These are phyloP conservation scores for Lentinula sp. DNA, from an alignment of 768 basidiomycete genomes.

Conservation along the genomic window DNA sequence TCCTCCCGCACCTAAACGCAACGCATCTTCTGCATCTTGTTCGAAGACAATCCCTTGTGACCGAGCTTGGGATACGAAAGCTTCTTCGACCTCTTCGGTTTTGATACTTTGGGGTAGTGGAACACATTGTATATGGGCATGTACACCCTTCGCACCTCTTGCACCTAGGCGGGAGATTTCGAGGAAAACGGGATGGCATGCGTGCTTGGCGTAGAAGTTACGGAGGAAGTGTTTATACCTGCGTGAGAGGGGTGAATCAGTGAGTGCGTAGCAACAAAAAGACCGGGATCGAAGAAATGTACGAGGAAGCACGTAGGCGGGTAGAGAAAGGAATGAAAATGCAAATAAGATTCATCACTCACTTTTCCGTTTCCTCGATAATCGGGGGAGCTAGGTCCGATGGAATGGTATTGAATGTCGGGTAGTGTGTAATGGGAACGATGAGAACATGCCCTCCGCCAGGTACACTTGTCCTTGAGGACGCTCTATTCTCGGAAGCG, in stretches of 20 bases:
- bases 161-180: constrained; percentile 81
- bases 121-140: constrained; percentile 88
- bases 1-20: constrained; percentile 46
- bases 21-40: constrained; percentile 49
- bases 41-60: constrained; percentile 71
- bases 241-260: not conserved
- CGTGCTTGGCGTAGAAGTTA: constrained; percentile 65
- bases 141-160: constrained; percentile 83
- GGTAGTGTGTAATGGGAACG: constrained; percentile 90
- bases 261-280: not conserved
- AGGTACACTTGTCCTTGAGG: constrained; percentile 47
- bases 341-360: constrained; percentile 9
- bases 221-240: constrained; percentile 79
- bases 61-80: constrained; percentile 69
- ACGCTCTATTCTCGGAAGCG: constrained; percentile 27
- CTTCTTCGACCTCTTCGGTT: constrained; percentile 51
- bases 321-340: not conserved
- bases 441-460: constrained; percentile 96
- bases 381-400: constrained; percentile 71
- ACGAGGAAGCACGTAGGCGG: constrained; percentile 3
- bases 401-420: constrained; percentile 80
- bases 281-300: not conserved
- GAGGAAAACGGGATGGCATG: constrained; percentile 68
- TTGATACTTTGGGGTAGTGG: constrained; percentile 66
- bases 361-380: constrained; percentile 76